Conservation (phyloP, 768 basidiomycete species). For the Vishniacozyma victoriae region DNA sequence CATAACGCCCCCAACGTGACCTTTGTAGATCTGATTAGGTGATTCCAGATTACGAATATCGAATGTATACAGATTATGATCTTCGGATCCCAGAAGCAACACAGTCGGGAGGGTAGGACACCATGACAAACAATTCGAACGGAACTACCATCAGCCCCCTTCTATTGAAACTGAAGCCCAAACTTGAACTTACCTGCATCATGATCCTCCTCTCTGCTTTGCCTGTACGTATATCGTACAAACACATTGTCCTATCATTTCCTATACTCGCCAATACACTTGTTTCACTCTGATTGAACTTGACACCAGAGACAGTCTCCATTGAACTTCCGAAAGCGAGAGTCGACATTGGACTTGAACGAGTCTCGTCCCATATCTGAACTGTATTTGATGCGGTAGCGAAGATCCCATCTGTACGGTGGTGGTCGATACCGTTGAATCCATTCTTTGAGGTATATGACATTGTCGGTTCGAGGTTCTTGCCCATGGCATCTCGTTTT, state of each 20-base stretch:
- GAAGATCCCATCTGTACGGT: slow-evolving; percentile 78
- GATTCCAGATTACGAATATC: slow-evolving; percentile 77
- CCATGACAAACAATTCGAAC: slow-evolving; percentile 84
- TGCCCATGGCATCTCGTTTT: slow-evolving; percentile 31
- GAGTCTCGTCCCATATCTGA: slow-evolving; percentile 97
- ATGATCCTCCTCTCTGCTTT: slow-evolving; percentile 87
- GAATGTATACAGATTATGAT: slow-evolving; percentile 97
- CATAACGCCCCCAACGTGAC: slow-evolving; percentile 94
- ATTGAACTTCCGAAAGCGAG: slow-evolving; percentile 78
- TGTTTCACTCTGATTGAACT: slow-evolving; percentile 89
- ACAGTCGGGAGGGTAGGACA: slow-evolving; percentile 91
- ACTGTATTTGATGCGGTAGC: slow-evolving; percentile 89
- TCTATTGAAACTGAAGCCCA: neutral
- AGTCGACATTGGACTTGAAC: slow-evolving; percentile 78
- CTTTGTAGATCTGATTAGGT: slow-evolving; percentile 92
- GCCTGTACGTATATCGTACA: slow-evolving; percentile 94
- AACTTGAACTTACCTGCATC: slow-evolving; percentile 64
- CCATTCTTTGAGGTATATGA: slow-evolving; percentile 79
- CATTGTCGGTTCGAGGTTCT: slow-evolving; percentile 56
- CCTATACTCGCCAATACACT: slow-evolving; percentile 93
- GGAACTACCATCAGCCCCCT: slow-evolving; percentile 56
- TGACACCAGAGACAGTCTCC: slow-evolving; percentile 80
- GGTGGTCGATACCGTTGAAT: slow-evolving; percentile 95
- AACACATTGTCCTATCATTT: slow-evolving; percentile 87
- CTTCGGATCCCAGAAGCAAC: slow-evolving; percentile 91